Evolutionary conservation across 441 rosid species (phyloP), one percentile per base, ranked within the genome.

Genomic region (Erysimum cheiri): DNA sequence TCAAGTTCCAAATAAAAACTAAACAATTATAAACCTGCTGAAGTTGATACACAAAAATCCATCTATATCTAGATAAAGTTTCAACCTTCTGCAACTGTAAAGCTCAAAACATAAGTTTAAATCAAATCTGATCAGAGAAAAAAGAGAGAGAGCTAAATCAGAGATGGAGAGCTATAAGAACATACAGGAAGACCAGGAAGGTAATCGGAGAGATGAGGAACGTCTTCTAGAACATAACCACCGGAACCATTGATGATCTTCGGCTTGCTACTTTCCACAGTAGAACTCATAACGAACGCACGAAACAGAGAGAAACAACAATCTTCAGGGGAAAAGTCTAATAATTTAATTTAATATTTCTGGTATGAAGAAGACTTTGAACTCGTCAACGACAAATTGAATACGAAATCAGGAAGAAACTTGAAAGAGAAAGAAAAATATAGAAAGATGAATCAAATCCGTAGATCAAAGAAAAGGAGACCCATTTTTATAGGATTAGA

Each of bases 181-280:
- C 67, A 6, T 80, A 87, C 93, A 24, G 83, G 83, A 31, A 86
- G 90, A 53, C 58, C 66, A 0, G 79, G 70, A 28, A 89, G 77
- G 56, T 86, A 86, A 79, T 90, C 96, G 13, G 79, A 48, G 69
- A 90, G 78, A 76, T 85, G 93, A 61, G 91, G 90, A 61, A 87
- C 93, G 41, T 87, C 91, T 71, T 89, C 85, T 7, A 86, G 90
- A 53, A 85, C 77, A 62, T 82, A 90, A 41, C 91, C 93, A 47
- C 60, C 31, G 32, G 83, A 79, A 3, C 93, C 86, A 8, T 69
- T 36, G 35, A 85, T 61, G 63, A 83, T 80, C 81, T 86, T 88
- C 24, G 82, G 80, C 52, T 83, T 71, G 15, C 66, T 76, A n/a
- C 11, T 70, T 3, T 64, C 75, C 54, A 49, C 41, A 58, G 19